Percentiles rank a stretch among this genome's conserved stretches.
Evolutionary conservation across 768 basidiomycete genomes (phyloP).

Genomic region (Agaricus blazei): DNA sequence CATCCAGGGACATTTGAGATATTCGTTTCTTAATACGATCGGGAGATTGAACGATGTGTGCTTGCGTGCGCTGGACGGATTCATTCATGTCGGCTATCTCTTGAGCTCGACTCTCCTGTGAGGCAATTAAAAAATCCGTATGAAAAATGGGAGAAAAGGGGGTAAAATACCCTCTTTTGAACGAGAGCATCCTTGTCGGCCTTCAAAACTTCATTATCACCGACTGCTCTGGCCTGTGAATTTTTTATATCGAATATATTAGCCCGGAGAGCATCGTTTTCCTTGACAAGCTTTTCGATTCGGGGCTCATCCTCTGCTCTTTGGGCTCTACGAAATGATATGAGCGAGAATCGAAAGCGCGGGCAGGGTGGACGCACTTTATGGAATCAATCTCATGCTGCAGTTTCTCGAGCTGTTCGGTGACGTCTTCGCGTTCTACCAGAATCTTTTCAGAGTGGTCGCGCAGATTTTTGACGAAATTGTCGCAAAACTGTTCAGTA

Average conservation of each 20-base stretch:
- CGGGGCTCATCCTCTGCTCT: slow-evolving; percentile 66
- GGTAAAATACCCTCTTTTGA: slow-evolving; percentile 50
- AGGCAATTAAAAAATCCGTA: background rate
- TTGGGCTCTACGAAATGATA: slow-evolving; percentile 40
- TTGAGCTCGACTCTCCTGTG: slow-evolving; percentile 54
- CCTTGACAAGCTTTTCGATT: slow-evolving; percentile 51
- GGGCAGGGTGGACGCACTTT: slow-evolving; percentile 38
- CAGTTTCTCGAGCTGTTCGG: slow-evolving; percentile 41
- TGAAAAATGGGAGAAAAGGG: slow-evolving; percentile 4
- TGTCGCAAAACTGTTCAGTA: slow-evolving; percentile 62
- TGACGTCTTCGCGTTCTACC: slow-evolving; percentile 56
- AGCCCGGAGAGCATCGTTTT: slow-evolving; percentile 57
- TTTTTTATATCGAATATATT: slow-evolving; percentile 70
- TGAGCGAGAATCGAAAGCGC: background rate
- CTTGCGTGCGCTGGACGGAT: slow-evolving; percentile 55
- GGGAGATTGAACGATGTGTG: slow-evolving; percentile 86
- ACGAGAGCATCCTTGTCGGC: slow-evolving; percentile 60
- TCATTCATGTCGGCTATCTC: slow-evolving; percentile 59
- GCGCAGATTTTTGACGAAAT: slow-evolving; percentile 57
- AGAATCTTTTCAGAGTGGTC: slow-evolving; percentile 52
- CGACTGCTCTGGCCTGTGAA: slow-evolving; percentile 48
- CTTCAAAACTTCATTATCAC: slow-evolving; percentile 69
- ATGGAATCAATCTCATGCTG: slow-evolving; percentile 48
- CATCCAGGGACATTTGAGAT: slow-evolving; percentile 61
- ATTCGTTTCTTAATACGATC: slow-evolving; percentile 86